A percentile compares a stretch with the other conserved stretches of the same genome.
phyloP scores from a whole-genome alignment of 345 rosid species.

The Trapa bicornis region DNA sequence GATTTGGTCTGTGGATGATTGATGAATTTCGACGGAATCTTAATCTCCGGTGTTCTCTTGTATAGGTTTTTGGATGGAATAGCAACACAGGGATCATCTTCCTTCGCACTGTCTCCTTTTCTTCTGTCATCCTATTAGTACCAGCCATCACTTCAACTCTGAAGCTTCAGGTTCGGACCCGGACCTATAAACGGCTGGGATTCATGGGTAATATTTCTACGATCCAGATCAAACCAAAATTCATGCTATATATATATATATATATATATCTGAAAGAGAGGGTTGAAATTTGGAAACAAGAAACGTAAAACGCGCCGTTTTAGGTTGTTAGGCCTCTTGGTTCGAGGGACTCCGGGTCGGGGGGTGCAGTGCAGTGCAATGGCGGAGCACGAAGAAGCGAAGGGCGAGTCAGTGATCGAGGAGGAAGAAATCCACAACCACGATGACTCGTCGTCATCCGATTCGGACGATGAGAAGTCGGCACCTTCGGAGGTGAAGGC shows the following conservation, averaged over 20 bases:
- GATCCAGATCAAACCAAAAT: not conserved
- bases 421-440: conserved; percentile 14
- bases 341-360: not conserved
- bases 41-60: too few species aligned
- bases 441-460: conserved; percentile 11
- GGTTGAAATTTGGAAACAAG: not conserved
- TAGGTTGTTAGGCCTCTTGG: not conserved
- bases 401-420: conserved; percentile 12
- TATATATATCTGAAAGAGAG: not conserved
- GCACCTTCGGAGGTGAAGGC: conserved; percentile 9
- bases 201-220: not conserved
- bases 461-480: conserved; percentile 14
- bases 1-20: conserved; percentile 5
- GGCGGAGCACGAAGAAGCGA: conserved; percentile 19
- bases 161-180: conserved; percentile 2
- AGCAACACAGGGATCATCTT: too few species aligned
- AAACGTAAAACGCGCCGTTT: conserved; percentile 7
- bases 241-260: not conserved
- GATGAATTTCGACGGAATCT: too few species aligned
- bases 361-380: not conserved
- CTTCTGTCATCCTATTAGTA: not conserved
- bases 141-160: not conserved
- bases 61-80: too few species aligned
- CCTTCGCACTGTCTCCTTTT: not conserved
- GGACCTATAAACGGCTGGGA: conserved; percentile 6